A percentile compares a stretch with the other conserved stretches of the same genome.
These are phyloP conservation scores for Fusarium veterinarium DNA, from an alignment of 2,329 filamentous ascomycete genomes.

Conservation along the genomic window DNA sequence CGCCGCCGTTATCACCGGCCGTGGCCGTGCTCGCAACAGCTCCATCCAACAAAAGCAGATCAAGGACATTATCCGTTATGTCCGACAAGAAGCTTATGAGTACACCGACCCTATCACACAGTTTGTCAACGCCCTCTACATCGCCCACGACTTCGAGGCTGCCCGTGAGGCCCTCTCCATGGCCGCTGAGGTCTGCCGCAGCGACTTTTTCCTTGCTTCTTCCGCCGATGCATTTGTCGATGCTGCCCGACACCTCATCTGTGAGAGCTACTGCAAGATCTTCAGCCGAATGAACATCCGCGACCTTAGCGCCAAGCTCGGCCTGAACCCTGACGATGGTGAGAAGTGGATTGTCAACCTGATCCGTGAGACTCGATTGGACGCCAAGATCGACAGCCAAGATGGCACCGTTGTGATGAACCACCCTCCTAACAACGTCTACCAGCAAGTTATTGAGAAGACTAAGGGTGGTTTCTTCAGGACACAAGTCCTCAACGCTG, in stretches of 20 bases:
- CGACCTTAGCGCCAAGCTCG: constrained; percentile 91
- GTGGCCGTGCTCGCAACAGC: constrained; percentile 82
- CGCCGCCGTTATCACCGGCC: constrained; percentile 94
- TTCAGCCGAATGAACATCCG: constrained; percentile 98
- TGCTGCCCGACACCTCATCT: constrained; percentile 94
- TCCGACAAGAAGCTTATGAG: constrained; percentile 97
- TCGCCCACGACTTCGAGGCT: constrained; percentile 90
- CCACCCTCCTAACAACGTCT: constrained; percentile 97
- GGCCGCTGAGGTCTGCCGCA: constrained; percentile 90
- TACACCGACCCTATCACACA: constrained; percentile 96
- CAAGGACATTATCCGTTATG: constrained; percentile 95
- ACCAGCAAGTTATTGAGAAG: constrained; percentile 99
- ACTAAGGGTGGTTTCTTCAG: constrained; percentile 99
- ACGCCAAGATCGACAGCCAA: constrained; percentile 99
- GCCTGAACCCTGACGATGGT: constrained; percentile 91
- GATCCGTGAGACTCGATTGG: constrained; percentile 95
- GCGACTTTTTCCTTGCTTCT: constrained; percentile 94
- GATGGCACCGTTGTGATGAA: constrained; percentile 99
- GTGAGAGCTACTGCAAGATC: constrained; percentile 99
- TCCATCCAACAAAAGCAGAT: constrained; percentile 96
- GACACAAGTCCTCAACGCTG: constrained; percentile 89
- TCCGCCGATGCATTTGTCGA: constrained; percentile 92
- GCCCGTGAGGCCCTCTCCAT: constrained; percentile 87
- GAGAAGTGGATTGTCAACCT: constrained; percentile 99
- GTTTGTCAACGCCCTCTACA: constrained; percentile 95